Percentiles rank a stretch among this genome's conserved stretches.
phyloP scores from a whole-genome alignment of 2,329 filamentous ascomycete species.

The Plectosphaerella sp. region DNA sequence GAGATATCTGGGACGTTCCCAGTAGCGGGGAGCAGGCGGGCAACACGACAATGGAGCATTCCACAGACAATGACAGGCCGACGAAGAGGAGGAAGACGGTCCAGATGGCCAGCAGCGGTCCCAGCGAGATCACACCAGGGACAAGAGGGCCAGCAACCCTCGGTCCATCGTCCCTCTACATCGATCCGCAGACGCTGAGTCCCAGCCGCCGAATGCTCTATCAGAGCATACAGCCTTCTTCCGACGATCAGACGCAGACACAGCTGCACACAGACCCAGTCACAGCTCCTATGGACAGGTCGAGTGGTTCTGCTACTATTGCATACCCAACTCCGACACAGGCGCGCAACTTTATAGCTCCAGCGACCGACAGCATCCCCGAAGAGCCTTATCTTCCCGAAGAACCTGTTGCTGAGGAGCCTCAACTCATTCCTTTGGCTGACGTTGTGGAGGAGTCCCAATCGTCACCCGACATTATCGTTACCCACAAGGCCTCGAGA shows the following conservation, averaged over 20 bases:
- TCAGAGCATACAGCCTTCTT: slow-evolving; percentile 18
- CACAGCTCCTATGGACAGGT: slow-evolving; percentile 14
- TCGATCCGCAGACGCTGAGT: slow-evolving; percentile 27
- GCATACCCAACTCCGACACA: slow-evolving; percentile 30
- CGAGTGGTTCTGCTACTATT: slow-evolving; percentile 25
- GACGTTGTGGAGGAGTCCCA: background rate
- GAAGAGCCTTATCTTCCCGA: background rate
- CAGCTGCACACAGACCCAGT: slow-evolving; percentile 6
- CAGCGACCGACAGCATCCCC: background rate
- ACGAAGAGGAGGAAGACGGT: slow-evolving; percentile 1
- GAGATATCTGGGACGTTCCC: slow-evolving; percentile 40
- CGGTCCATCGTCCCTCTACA: slow-evolving; percentile 20
- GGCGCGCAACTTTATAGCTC: slow-evolving; percentile 5
- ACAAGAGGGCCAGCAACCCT: background rate
- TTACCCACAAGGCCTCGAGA: slow-evolving; percentile 1
- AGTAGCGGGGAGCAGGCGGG: slow-evolving; percentile 30
- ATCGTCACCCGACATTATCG: slow-evolving; percentile 16
- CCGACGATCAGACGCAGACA: slow-evolving; percentile 5
- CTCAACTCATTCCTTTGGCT: no score
- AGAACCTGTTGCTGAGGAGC: background rate
- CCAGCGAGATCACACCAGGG: background rate
- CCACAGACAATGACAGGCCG: background rate
- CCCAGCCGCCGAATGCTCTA: slow-evolving; percentile 33
- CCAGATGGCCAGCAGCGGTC: background rate
- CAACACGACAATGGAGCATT: no score